These are phyloP conservation scores for Carpinus fangiana DNA, from an alignment of 306 rosid species.

Conservation along the genomic window DNA sequence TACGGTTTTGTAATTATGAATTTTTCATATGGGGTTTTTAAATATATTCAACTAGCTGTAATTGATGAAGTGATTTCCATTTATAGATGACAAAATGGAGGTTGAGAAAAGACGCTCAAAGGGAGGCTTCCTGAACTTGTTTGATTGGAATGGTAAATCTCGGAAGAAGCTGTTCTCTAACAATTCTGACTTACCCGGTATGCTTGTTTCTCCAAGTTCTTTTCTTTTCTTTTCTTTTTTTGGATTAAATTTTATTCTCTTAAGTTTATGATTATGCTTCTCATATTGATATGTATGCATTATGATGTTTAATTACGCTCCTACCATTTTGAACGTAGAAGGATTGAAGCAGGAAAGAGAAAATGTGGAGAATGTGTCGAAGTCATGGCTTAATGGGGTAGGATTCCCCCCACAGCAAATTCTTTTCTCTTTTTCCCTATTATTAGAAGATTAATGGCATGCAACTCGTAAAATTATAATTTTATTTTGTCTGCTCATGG, in stretches of 20 bases:
- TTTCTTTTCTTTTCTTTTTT: constrained; percentile 2
- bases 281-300: constrained; percentile 9
- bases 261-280: not conserved
- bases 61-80: constrained; percentile 19
- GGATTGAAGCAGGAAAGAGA: constrained; percentile 62
- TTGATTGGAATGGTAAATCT: constrained; percentile 96
- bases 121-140: constrained; percentile 84
- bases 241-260: not conserved
- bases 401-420: constrained; percentile 15
- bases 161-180: constrained; percentile 62
- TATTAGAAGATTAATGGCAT: not conserved
- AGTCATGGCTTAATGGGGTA: constrained; percentile 52
- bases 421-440: not conserved
- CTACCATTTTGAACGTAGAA: constrained; percentile 38
- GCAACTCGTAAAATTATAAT: not conserved
- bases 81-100: constrained; percentile 47
- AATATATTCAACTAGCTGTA: not conserved
- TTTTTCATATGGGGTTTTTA: not conserved
- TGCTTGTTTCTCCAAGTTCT: constrained; percentile 1
- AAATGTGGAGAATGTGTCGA: constrained; percentile 50
- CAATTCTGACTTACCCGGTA: constrained; percentile 55
- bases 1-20: constrained; percentile 3
- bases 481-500: constrained; percentile 14
- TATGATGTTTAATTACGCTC: constrained; percentile 19
- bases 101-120: constrained; percentile 79